A percentile compares a stretch with the other conserved stretches of the same genome.
These are phyloP conservation scores for Tolypocladium capitatum DNA, from an alignment of 2,329 filamentous ascomycete genomes.

Conservation along the genomic window DNA sequence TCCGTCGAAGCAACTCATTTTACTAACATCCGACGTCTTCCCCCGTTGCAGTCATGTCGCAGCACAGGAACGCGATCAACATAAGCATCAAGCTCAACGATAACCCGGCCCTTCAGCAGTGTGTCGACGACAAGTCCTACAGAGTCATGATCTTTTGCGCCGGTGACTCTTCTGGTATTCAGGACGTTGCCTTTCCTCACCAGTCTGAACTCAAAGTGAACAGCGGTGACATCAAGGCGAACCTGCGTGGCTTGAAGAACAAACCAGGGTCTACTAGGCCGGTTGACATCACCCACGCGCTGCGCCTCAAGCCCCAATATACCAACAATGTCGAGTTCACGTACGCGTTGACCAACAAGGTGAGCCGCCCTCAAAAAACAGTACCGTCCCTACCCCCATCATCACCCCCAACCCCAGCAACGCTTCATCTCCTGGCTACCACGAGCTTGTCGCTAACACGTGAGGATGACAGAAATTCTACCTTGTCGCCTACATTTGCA, in stretches of 20 bases:
- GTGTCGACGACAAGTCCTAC: slow-evolving; percentile 47
- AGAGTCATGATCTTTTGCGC: slow-evolving; percentile 78
- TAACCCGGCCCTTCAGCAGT: slow-evolving; percentile 36
- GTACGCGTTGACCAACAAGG: slow-evolving; percentile 85
- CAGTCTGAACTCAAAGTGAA: slow-evolving; percentile 92
- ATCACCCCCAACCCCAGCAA: no score
- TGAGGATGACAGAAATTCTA: slow-evolving; percentile 48
- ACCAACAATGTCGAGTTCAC: slow-evolving; percentile 71
- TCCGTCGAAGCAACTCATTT: not conserved
- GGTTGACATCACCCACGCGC: slow-evolving; percentile 70
- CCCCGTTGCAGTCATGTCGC: slow-evolving; percentile 35
- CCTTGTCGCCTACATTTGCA: slow-evolving; percentile 63
- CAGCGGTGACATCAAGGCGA: slow-evolving; percentile 76
- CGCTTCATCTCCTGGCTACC: not conserved
- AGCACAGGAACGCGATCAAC: slow-evolving; percentile 35
- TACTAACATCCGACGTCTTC: not conserved
- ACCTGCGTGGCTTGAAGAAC: slow-evolving; percentile 87
- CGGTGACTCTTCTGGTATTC: slow-evolving; percentile 44
- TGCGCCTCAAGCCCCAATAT: slow-evolving; percentile 60
- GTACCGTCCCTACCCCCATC: not conserved
- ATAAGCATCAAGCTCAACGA: slow-evolving; percentile 36
- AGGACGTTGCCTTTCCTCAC: slow-evolving; percentile 80
- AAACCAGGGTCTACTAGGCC: slow-evolving; percentile 90
- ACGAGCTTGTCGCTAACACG: slow-evolving; percentile 7
- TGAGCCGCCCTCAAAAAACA: slow-evolving; percentile 22